These are phyloP conservation scores for Pseudoscleropodium purum DNA, from an alignment of 225 moss, liverwort and hornwort genomes.

Conservation along the genomic window DNA sequence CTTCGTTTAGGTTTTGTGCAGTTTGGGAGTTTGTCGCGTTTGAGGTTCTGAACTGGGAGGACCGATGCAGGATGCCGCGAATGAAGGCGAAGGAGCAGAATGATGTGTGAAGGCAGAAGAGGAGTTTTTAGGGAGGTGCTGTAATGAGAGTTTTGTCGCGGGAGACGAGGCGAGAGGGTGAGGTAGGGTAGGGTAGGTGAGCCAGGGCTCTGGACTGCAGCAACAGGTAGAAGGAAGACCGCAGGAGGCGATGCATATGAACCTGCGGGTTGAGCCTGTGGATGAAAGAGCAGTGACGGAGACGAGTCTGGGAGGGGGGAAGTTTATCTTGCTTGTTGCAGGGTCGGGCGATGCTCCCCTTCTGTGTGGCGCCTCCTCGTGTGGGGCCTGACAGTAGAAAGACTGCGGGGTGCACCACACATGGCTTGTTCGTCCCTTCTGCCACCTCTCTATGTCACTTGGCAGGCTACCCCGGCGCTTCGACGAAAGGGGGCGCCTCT, in stretches of 20 bases:
- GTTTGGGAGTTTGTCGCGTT: background rate
- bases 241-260: slow-evolving; percentile 16
- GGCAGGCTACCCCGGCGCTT: slow-evolving; percentile 29
- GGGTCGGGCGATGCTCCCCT: slow-evolving; percentile 48
- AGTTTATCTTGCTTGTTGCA: slow-evolving; percentile 14
- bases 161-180: background rate
- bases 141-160: background rate
- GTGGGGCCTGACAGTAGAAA: slow-evolving; percentile 37
- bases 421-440: slow-evolving; percentile 55
- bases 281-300: slow-evolving; percentile 3
- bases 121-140: background rate
- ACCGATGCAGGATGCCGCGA: background rate
- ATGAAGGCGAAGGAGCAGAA: background rate
- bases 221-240: background rate
- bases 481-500: slow-evolving; percentile 68
- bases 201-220: background rate
- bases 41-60: slow-evolving; percentile 4
- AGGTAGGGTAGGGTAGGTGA: background rate
- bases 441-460: slow-evolving; percentile 47
- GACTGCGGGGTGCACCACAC: slow-evolving; percentile 31
- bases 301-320: background rate
- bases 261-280: background rate
- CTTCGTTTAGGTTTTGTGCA: slow-evolving; percentile 19
- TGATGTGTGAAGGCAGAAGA: background rate
- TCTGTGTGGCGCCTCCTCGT: slow-evolving; percentile 50